A percentile compares a stretch with the other conserved stretches of the same genome.
These are phyloP conservation scores for Suhomyces emberorum DNA, from an alignment of 805 yeast species.

Conservation along the genomic window DNA sequence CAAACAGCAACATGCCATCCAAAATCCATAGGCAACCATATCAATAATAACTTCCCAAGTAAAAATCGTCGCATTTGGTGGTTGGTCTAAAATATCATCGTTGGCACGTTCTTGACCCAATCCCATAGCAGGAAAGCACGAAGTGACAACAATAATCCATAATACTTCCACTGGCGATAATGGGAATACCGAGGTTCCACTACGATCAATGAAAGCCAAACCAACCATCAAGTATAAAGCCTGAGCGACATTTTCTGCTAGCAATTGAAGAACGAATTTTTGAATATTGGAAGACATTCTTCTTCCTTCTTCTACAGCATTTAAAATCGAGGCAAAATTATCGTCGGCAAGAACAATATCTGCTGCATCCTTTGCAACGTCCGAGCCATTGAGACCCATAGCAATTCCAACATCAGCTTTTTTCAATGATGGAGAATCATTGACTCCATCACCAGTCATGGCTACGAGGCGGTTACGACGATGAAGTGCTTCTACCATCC, in stretches of 20 bases:
- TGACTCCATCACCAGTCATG: slow-evolving; percentile 61
- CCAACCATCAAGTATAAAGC: slow-evolving; percentile 40
- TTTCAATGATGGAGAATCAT: slow-evolving; percentile 26
- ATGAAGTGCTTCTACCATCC: slow-evolving; percentile 73
- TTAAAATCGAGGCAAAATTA: slow-evolving; percentile 25
- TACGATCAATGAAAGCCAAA: slow-evolving; percentile 31
- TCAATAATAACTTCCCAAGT: slow-evolving; percentile 41
- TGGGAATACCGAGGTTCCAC: slow-evolving; percentile 36
- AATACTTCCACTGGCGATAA: slow-evolving; percentile 40
- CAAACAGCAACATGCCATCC: slow-evolving; percentile 42
- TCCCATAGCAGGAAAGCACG: slow-evolving; percentile 39
- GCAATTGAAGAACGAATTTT: slow-evolving; percentile 31
- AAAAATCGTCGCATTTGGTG: slow-evolving; percentile 37
- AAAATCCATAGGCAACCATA: slow-evolving; percentile 39
- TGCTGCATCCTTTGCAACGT: slow-evolving; percentile 27
- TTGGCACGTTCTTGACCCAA: slow-evolving; percentile 38
- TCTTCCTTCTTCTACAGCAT: slow-evolving; percentile 28
- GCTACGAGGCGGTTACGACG: slow-evolving; percentile 51
- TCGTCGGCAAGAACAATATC: slow-evolving; percentile 27
- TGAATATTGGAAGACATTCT: slow-evolving; percentile 34
- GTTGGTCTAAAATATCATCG: slow-evolving; percentile 35
- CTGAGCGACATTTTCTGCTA: slow-evolving; percentile 30
- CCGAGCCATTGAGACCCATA: slow-evolving; percentile 29
- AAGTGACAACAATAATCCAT: slow-evolving; percentile 34
- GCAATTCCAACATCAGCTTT: slow-evolving; percentile 29